phyloP scores from a whole-genome alignment of 331 rosid genomes.

The Rhamnella rubrinervis region DNA sequence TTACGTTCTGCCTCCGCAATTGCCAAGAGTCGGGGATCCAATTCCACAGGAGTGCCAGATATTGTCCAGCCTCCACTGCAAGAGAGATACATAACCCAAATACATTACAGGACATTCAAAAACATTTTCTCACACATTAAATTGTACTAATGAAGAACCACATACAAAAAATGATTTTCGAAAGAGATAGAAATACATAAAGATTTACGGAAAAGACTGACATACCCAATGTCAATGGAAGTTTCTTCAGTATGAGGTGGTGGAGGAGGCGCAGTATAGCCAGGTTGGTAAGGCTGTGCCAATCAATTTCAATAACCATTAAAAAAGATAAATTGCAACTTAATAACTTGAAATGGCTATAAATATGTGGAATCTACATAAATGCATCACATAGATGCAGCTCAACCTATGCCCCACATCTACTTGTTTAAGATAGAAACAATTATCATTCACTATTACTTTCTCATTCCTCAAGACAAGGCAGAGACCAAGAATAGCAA shows the following conservation, averaged over 20 bases:
- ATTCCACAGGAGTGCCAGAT: conserved; percentile 89
- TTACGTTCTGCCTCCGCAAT: conserved; percentile 93
- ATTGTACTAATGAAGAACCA: conserved; percentile 12
- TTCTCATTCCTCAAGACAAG: background rate
- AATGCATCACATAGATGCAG: too few relatives aligned
- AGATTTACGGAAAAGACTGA: background rate
- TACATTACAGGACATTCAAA: conserved; percentile 24
- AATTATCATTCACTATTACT: conserved; percentile 8
- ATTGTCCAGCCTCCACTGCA: conserved; percentile 96
- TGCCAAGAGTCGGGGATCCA: conserved; percentile 90
- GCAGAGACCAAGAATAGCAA: background rate
- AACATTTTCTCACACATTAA: background rate
- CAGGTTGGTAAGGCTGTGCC: conserved; percentile 79
- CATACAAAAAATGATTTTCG: background rate
- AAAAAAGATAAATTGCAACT: conserved; percentile 12
- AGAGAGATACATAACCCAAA: conserved; percentile 19
- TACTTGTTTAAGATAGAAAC: background rate
- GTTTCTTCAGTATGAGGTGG: conserved; percentile 72
- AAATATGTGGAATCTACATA: too few relatives aligned
- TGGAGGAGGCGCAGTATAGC: conserved; percentile 80
- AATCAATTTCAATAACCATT: conserved; percentile 5
- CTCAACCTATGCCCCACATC: background rate
- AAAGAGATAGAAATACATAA: conserved; percentile 8
- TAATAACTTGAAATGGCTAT: background rate
- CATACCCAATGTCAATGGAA: conserved; percentile 85